Evolutionary conservation across 805 yeast species (phyloP).

Genomic region (Teunomyces tritomae): DNA sequence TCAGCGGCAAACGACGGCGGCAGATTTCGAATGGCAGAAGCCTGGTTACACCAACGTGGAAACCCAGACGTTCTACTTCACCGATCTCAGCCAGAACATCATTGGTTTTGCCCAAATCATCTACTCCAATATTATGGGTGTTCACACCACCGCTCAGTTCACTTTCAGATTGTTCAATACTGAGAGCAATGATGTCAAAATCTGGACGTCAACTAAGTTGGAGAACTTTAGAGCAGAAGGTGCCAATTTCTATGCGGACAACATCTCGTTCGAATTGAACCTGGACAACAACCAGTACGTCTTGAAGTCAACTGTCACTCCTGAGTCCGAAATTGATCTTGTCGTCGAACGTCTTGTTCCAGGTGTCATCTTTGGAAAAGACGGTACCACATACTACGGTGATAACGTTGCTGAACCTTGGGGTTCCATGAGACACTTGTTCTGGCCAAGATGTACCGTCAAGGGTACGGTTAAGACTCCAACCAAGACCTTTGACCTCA

Average conservation of each 20-base stretch:
- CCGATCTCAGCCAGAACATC: constrained; percentile 57
- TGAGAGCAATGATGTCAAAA: constrained; percentile 39
- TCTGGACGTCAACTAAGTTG: constrained; percentile 92
- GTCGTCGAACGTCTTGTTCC: constrained; percentile 59
- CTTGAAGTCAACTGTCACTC: constrained; percentile 63
- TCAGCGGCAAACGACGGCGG: constrained; percentile 54
- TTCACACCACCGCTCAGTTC: constrained; percentile 89
- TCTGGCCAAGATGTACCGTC: constrained; percentile 89
- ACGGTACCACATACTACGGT: constrained; percentile 86
- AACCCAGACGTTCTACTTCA: constrained; percentile 89
- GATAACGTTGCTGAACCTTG: constrained; percentile 82
- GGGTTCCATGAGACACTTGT: constrained; percentile 95
- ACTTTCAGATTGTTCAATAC: constrained; percentile 77
- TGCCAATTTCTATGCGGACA: constrained; percentile 75
- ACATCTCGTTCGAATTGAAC: constrained; percentile 61
- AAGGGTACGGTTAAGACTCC: constrained; percentile 55
- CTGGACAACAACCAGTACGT: constrained; percentile 47
- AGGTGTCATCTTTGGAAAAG: constrained; percentile 86
- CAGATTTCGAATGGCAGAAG: constrained; percentile 71
- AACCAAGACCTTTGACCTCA: constrained; percentile 32
- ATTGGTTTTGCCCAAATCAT: constrained; percentile 92
- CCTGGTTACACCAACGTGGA: constrained; percentile 90
- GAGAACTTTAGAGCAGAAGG: constrained; percentile 76
- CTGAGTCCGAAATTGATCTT: constrained; percentile 70
- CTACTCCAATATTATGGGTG: constrained; percentile 86